Evolutionary conservation across 2,329 filamentous ascomycete species (phyloP), one percentile per base, ranked within the genome.

Genomic region (Lasiodiplodia gonubiensis): DNA sequence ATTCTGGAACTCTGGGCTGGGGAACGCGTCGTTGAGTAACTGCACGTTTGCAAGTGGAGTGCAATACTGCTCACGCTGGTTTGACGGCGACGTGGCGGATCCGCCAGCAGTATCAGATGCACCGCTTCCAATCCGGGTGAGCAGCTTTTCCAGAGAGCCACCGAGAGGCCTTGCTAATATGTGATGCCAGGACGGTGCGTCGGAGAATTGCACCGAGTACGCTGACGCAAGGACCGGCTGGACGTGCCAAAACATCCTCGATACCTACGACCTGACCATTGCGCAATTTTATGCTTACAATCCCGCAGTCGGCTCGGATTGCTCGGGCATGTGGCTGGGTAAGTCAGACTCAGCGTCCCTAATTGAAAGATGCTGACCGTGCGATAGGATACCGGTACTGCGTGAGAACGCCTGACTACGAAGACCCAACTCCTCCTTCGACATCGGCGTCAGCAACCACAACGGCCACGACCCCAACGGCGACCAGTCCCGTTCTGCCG

Each of bases 281-380:
- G 48, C 54, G 27, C 54, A 61, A 46, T 59, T 67, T 30, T 61
- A 35, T 25, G 27, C 30, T 6, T 53, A 53, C 39, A 67, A 67
- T 37, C 65, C 55, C 4, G 21, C 54, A 16, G 55, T 63, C 30
- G 46, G 30, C 18, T 18, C 23, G 14, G 65, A 61, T 33, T 67
- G 65, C 54, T 4, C 21, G 37, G 53, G 54, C 8, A 14, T 57
- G 7, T 53, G 51, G 51, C 51, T 30, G 25, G 51, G 51, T 53
- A 18, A 14, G 51, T 33, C 33, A 33, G 7, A 6, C n/a, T 2
- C 14, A 16, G 2, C 12, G 8, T 4, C 11, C 18, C 11, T 8
- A 2, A 30, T 33, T 1, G n/a, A 16, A 30, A 53, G 4, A 11
- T 3, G 7, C 51, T 53, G 25, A 53, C 51, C n/a, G n/a, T 14